A percentile compares a stretch with the other conserved stretches of the same genome.
These are phyloP conservation scores for Xylaria sp. DNA, from an alignment of 2,329 filamentous ascomycete species.

Conservation along the genomic window DNA sequence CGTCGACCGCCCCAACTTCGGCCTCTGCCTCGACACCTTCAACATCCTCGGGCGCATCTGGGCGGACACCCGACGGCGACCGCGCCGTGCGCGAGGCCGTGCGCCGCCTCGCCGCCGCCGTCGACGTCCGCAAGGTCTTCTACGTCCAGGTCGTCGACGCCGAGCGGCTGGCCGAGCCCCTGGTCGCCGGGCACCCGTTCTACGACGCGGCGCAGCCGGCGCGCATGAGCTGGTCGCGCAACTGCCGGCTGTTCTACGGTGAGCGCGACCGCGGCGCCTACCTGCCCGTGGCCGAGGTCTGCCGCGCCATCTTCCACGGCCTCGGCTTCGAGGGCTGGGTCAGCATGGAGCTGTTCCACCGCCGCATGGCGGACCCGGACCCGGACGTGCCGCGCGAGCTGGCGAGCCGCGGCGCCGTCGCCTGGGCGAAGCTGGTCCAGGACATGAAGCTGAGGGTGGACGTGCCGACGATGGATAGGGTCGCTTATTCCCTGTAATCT, in stretches of 20 bases:
- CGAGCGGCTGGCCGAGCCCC: conserved; percentile 60
- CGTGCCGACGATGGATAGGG: conserved; percentile 12
- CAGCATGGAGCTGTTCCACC: conserved; percentile 71
- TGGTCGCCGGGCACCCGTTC: conserved; percentile 60
- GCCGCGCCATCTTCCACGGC: conserved; percentile 62
- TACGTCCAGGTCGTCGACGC: conserved; percentile 79
- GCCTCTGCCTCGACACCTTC: conserved; percentile 77
- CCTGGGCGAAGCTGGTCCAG: conserved; percentile 36
- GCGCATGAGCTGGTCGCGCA: conserved; percentile 79
- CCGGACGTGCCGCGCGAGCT: conserved; percentile 54
- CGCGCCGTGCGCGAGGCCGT: conserved; percentile 58
- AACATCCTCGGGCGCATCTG: conserved; percentile 74
- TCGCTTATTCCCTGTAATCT: conserved; percentile 28
- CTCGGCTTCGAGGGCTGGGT: conserved; percentile 71
- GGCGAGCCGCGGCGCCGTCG: conserved; percentile 34
- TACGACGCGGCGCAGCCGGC: conserved; percentile 60
- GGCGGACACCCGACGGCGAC: conserved; percentile 64
- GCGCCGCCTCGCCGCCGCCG: conserved; percentile 51
- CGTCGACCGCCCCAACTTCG: conserved; percentile 73
- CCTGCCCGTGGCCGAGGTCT: conserved; percentile 65
- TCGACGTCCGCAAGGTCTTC: conserved; percentile 69
- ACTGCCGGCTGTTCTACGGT: conserved; percentile 72
- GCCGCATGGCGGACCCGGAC: conserved; percentile 56
- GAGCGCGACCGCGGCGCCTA: conserved; percentile 67
- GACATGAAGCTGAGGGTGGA: conserved; percentile 35